These are phyloP conservation scores for Psophocarpus tetragonolobus DNA, from an alignment of 306 rosid genomes.

Conservation along the genomic window DNA sequence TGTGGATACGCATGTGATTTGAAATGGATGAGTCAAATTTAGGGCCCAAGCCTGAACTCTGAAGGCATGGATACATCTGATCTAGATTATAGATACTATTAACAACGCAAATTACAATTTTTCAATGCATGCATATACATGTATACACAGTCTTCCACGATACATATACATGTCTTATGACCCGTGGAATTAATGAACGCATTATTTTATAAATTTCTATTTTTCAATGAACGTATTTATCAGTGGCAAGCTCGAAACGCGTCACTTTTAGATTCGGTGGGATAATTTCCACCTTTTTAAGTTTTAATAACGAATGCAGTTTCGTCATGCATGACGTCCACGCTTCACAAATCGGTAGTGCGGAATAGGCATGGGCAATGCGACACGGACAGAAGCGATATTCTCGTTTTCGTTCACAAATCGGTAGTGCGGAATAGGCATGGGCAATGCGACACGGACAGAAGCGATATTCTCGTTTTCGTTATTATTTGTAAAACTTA, in stretches of 20 bases:
- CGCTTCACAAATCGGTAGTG: too few species aligned
- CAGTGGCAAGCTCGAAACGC: neutral
- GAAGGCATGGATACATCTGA: neutral
- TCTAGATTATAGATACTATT: neutral
- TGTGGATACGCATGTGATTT: neutral
- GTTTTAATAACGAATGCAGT: neutral
- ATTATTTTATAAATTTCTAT: neutral
- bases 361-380: too few species aligned
- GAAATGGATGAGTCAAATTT: neutral
- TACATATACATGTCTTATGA: too few species aligned
- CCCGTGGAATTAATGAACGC: neutral
- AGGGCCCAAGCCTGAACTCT: neutral
- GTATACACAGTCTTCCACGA: too few species aligned
- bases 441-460: too few species aligned
- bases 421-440: too few species aligned
- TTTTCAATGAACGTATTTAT: neutral
- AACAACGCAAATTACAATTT: neutral
- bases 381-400: too few species aligned
- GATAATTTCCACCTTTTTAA: neutral
- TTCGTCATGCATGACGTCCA: conserved; percentile 45
- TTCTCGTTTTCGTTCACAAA: too few species aligned
- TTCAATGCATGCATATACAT: neutral
- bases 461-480: too few species aligned
- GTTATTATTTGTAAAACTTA: too few species aligned
- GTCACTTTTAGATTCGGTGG: neutral